These are phyloP conservation scores for Aspergillus sergii DNA, from an alignment of 2,329 filamentous ascomycete species.

Conservation along the genomic window DNA sequence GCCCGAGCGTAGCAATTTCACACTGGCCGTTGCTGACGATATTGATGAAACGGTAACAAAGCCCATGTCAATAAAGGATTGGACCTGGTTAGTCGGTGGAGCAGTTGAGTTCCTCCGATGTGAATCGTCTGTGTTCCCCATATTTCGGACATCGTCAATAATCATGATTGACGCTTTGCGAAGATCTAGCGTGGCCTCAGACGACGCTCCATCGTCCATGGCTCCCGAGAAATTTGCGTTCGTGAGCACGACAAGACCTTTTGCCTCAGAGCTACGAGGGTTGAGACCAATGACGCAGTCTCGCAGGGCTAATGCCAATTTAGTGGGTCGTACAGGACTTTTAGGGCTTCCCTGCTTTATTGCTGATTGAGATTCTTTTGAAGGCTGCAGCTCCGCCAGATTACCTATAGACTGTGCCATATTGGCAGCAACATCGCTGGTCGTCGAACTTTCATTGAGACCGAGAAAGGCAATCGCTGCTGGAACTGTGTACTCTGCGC, in stretches of 20 bases:
- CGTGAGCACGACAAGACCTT: slow-evolving; percentile 75
- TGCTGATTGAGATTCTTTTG: slow-evolving; percentile 20
- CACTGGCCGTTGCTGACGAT: slow-evolving; percentile 72
- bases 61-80: slow-evolving; percentile 62
- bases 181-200: slow-evolving; percentile 67
- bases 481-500: slow-evolving; percentile 85
- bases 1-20: slow-evolving; percentile 62
- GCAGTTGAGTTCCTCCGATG: slow-evolving; percentile 28
- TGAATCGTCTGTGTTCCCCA: slow-evolving; percentile 41
- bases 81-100: slow-evolving; percentile 48
- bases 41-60: slow-evolving; percentile 87
- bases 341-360: slow-evolving; percentile 20
- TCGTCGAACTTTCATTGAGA: slow-evolving; percentile 66
- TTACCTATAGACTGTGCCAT: slow-evolving; percentile 80
- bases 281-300: slow-evolving; percentile 86
- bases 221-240: slow-evolving; percentile 72
- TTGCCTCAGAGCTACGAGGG: slow-evolving; percentile 73
- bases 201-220: slow-evolving; percentile 66
- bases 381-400: slow-evolving; percentile 61
- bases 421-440: slow-evolving; percentile 72
- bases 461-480: slow-evolving; percentile 79
- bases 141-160: slow-evolving; percentile 70
- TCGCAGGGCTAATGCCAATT: slow-evolving; percentile 63
- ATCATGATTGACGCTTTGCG: slow-evolving; percentile 81
- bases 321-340: slow-evolving; percentile 55